phyloP scores from a whole-genome alignment of 495 filamentous ascomycete genomes.

The Corynascus novoguineensis region DNA sequence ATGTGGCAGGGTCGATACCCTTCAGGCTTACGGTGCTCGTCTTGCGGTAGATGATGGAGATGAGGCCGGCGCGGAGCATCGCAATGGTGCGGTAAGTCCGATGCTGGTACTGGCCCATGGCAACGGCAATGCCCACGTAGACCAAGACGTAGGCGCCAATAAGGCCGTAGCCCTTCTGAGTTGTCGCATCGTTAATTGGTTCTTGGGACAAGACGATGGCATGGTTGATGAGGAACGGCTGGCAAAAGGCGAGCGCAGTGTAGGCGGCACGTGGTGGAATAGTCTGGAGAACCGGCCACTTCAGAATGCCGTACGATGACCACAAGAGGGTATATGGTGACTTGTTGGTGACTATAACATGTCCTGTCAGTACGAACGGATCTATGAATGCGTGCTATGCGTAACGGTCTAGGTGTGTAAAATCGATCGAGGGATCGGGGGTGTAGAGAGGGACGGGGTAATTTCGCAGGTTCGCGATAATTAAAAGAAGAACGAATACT shows the following conservation, averaged over 20 bases:
- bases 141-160: constrained; percentile 60
- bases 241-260: constrained; percentile 56
- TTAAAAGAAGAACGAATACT: background rate
- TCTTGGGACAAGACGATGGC: constrained; percentile 42
- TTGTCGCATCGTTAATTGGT: constrained; percentile 30
- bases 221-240: constrained; percentile 58
- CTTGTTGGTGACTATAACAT: constrained; percentile 27
- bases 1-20: constrained; percentile 46
- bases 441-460: background rate
- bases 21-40: constrained; percentile 42
- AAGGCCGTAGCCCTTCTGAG: constrained; percentile 49
- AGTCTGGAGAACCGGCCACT: constrained; percentile 45
- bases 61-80: constrained; percentile 54
- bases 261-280: constrained; percentile 50
- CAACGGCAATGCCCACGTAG: constrained; percentile 56
- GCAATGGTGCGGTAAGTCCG: constrained; percentile 54
- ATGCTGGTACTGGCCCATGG: constrained; percentile 51
- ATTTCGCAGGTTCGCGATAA: too few species aligned
- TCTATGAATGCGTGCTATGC: background rate
- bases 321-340: constrained; percentile 36
- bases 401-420: background rate
- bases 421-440: background rate
- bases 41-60: constrained; percentile 54
- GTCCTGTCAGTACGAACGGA: background rate
- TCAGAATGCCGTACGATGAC: constrained; percentile 40